These are phyloP conservation scores for Entelexis paramagnoliae DNA, from an alignment of 1,139 yeast genomes.

Conservation along the genomic window DNA sequence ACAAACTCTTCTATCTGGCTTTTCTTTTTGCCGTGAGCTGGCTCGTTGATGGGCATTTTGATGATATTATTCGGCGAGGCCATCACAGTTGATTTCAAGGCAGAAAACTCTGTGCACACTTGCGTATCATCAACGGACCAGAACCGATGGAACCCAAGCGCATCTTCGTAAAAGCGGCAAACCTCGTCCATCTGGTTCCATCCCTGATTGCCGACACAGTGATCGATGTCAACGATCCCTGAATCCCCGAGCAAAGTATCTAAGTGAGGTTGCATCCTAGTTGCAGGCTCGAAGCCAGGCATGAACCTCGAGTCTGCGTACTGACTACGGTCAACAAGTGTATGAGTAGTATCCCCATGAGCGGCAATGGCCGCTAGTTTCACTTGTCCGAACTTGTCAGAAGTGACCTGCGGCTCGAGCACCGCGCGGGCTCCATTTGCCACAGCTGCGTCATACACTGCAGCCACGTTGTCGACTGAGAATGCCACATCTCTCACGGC, in stretches of 20 bases:
- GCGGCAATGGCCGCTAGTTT: slow-evolving; percentile 47
- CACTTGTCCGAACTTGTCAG: slow-evolving; percentile 45
- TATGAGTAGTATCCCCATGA: slow-evolving; percentile 53
- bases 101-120: slow-evolving; percentile 56
- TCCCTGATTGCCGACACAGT: slow-evolving; percentile 67
- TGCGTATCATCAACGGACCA: slow-evolving; percentile 79
- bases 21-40: slow-evolving; percentile 53
- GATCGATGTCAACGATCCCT: slow-evolving; percentile 46
- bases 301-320: slow-evolving; percentile 38
- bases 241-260: slow-evolving; percentile 33
- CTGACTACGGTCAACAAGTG: slow-evolving; percentile 43
- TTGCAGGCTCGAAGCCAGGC: slow-evolving; percentile 42
- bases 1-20: slow-evolving; percentile 78
- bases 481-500: slow-evolving; percentile 67
- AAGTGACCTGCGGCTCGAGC: slow-evolving; percentile 34
- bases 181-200: slow-evolving; percentile 56
- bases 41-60: slow-evolving; percentile 79
- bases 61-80: slow-evolving; percentile 54
- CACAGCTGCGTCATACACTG: slow-evolving; percentile 41
- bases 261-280: slow-evolving; percentile 22
- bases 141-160: slow-evolving; percentile 63
- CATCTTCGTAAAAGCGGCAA: slow-evolving; percentile 48
- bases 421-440: slow-evolving; percentile 46
- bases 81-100: slow-evolving; percentile 67
- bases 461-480: slow-evolving; percentile 42